Evolutionary conservation across 2,329 filamentous ascomycete genomes (phyloP), one percentile per base, ranked within the genome.

Genomic region (Sporothrix brunneoviolacea): DNA sequence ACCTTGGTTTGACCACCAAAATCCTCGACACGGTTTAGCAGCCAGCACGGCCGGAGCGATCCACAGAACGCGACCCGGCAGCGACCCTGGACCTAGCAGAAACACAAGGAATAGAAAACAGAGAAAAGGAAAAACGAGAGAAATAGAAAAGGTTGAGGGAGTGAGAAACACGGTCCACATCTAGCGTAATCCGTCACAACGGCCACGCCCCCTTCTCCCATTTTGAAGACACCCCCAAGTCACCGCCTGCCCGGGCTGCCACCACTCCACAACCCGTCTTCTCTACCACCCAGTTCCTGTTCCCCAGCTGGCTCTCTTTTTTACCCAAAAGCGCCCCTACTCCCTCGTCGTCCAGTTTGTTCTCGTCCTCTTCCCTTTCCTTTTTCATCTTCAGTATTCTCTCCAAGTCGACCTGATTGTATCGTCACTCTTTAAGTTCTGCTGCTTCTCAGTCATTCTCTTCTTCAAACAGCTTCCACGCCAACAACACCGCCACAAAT

Each of bases 261-360:
- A 51, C 49, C 39, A 43, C 54, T 53, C 55, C 49, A 51, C 55
- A 55, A 53, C 47, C 51, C 54, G 50, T 53, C 52, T 50, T 47
- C 42, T 48, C 41, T 42, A 35, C 32, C 41, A 40, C 30, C n/a
- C 37, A 27, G 36, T 38, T 40, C 33, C 28, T 48, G 38, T 48
- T 19, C 22, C 28, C 32, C 33, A 21, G 24, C 36, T 12, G 41
- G 36, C 10, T 30, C 38, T 24, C 37, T 51, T 19, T 32, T 33
- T 38, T 18, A 43, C 19, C 50, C 51, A 55, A 51, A 55, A 54
- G 39, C 46, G n/a, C 46, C 39, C 42, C 45, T 40, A 33, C 45
- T 44, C 42, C 52, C 42, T 44, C 52, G 15, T 48, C 39, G 19
- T 48, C 27, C 4, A 45, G 13, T 38, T 39, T 42, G 18, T 51